Evolutionary conservation across 345 rosid genomes (phyloP).

Genomic region (Syzygium oleosum): DNA sequence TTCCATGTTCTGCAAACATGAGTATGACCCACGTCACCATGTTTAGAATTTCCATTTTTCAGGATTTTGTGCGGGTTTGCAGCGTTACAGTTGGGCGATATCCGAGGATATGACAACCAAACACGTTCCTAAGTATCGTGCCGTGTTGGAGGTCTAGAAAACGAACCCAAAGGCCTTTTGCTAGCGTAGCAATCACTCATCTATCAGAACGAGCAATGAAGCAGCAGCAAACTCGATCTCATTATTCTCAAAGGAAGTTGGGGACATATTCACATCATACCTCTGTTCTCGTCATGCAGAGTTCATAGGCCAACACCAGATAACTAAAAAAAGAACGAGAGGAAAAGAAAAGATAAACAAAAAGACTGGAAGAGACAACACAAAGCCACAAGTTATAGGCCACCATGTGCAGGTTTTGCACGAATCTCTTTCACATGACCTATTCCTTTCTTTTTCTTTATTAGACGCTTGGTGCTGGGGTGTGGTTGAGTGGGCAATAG

Average conservation of each 20-base stretch:
- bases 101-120: not conserved
- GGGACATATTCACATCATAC: not conserved
- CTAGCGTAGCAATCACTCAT: not conserved
- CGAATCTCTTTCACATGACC: not conserved
- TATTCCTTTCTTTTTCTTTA: not conserved
- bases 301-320: not conserved
- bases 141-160: not conserved
- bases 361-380: not conserved
- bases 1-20: not conserved
- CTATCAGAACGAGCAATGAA: not conserved
- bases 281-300: not conserved
- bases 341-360: not conserved
- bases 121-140: not conserved
- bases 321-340: not conserved
- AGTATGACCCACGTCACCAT: not conserved
- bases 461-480: not conserved
- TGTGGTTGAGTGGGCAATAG: not conserved
- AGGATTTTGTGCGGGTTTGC: not conserved
- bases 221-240: not conserved
- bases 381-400: not conserved
- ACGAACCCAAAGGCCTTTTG: not conserved
- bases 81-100: not conserved
- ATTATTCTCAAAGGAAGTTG: not conserved
- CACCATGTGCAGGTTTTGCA: not conserved
- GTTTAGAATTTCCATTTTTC: not conserved